Evolutionary conservation across 441 rosid species (phyloP).

Genomic region (Gossypium trilobum): DNA sequence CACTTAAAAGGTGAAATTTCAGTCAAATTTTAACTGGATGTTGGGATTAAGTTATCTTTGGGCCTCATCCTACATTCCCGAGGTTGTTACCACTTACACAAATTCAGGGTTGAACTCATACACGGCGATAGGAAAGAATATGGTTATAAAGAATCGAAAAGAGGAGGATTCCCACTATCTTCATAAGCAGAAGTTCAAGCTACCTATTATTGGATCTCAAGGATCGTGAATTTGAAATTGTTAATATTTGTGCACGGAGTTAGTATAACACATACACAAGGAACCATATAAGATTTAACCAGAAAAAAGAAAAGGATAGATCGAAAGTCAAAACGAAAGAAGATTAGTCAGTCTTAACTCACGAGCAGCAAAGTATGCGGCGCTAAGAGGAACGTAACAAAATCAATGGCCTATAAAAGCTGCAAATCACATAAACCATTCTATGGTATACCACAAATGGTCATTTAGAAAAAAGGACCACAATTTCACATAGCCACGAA

Average conservation of each 20-base stretch:
- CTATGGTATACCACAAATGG: background rate
- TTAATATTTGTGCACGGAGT: background rate
- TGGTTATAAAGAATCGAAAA: background rate
- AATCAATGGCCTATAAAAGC: background rate
- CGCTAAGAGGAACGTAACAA: constrained; percentile 8
- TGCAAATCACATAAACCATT: constrained; percentile 7
- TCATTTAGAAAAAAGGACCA: constrained; percentile 2
- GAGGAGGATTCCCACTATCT: background rate
- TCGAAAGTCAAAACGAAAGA: background rate
- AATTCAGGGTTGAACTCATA: background rate
- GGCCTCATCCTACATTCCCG: background rate
- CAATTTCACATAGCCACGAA: background rate
- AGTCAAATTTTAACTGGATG: background rate
- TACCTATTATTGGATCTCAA: background rate
- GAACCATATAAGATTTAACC: background rate
- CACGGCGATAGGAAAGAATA: background rate
- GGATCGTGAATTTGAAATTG: background rate
- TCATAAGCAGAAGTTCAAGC: background rate
- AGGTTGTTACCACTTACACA: background rate
- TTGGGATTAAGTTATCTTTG: background rate
- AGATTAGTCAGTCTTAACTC: background rate
- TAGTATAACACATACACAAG: background rate
- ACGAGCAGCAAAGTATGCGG: background rate
- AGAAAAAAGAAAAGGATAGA: background rate
- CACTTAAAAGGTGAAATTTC: background rate